Evolutionary conservation across 2,329 filamentous ascomycete species (phyloP), one percentile per base, ranked within the genome.

Genomic region (Tetracladium maxilliforme): DNA sequence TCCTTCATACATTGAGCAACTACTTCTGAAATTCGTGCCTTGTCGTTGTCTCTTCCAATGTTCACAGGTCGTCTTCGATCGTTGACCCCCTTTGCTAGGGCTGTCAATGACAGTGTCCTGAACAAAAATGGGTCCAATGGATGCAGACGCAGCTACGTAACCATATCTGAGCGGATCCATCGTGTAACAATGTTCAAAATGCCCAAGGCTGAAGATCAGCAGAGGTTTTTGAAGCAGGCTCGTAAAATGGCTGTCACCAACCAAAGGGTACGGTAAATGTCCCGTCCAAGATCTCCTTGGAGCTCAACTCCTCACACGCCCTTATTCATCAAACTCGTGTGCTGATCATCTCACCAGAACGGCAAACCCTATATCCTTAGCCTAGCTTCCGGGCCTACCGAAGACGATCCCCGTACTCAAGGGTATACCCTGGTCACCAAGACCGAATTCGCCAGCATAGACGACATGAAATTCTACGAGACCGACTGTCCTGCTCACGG

Each of bases 381-480:
- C 22, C 50, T 60, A 6, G 47, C 55, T n/a, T 64, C 58, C 2
- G 56, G 54, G 5, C 43, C 48, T 6, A 53, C 61, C 1, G 42
- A 62, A 28, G 46, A 56, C 10, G 65, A 70, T 30, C 48, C 55
- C 2, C 58, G 66, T 12, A 58, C 48, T 35, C 56, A 67, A 38
- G 67, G 66, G 13, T 70, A 54, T 45, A 71, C 60, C 8, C 25
- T 72, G 16, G 51, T 58, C 6, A 58, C 60, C 2, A 57, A 61
- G 31, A 63, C 57, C 8, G 56, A 57, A 4, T 72, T 73, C 34
- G 51, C 52, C 10, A 60, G 48, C 9, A 26, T 61, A 22, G 64
- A 64, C 8, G 68, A 72, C 36, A 64, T 72, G 59, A 51, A 63
- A 22, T 74, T 59, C 39, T 74, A 71, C 38, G 68, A 73, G 39